Conservation (phyloP, 2,329 filamentous ascomycete species). For the Phaeosphaeriaceae sp. region DNA sequence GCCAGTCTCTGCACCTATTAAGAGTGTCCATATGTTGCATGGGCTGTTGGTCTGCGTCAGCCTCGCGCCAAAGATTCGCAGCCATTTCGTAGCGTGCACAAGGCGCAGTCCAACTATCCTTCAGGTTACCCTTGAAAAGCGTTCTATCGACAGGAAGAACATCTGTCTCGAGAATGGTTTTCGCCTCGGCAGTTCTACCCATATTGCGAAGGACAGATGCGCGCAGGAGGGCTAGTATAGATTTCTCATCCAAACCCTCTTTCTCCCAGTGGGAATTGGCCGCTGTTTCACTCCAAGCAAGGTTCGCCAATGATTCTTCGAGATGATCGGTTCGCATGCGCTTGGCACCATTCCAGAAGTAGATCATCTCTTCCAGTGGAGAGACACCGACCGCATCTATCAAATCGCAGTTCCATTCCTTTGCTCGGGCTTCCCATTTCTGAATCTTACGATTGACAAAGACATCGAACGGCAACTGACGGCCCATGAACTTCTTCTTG, state of each 20-base stretch:
- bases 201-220: constrained; percentile 71
- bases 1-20: constrained; percentile 66
- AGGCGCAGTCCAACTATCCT: constrained; percentile 74
- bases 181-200: constrained; percentile 69
- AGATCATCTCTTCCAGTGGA: constrained; percentile 88
- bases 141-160: constrained; percentile 66
- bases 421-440: constrained; percentile 84
- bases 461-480: constrained; percentile 86
- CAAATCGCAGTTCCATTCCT: constrained; percentile 67
- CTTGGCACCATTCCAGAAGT: constrained; percentile 89
- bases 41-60: constrained; percentile 47
- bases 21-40: constrained; percentile 55
- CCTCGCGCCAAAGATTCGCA: constrained; percentile 77
- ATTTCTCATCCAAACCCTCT: constrained; percentile 65
- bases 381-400: constrained; percentile 81
- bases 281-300: constrained; percentile 70
- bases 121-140: constrained; percentile 64
- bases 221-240: constrained; percentile 69
- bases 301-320: constrained; percentile 64
- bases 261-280: constrained; percentile 57
- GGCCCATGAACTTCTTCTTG: constrained; percentile 88
- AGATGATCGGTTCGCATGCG: constrained; percentile 75
- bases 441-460: constrained; percentile 83
- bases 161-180: constrained; percentile 64
- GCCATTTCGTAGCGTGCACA: constrained; percentile 87